Percentiles rank a stretch among this genome's conserved stretches.
phyloP scores from a whole-genome alignment of 305 asterid genomes.

The Fraxinus paxiana region DNA sequence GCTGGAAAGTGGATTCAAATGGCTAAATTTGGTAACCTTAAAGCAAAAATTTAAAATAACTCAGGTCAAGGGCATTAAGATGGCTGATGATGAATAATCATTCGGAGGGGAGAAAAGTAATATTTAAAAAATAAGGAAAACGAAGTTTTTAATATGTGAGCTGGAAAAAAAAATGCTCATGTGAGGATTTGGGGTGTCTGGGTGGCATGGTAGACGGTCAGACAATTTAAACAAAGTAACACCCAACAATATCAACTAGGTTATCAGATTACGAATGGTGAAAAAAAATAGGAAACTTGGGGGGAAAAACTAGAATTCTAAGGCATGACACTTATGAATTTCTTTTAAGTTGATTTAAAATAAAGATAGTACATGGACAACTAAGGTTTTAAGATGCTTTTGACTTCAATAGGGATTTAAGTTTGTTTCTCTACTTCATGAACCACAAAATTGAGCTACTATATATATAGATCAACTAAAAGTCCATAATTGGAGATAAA shows the following conservation, averaged over 20 bases:
- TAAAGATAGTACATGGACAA: background rate
- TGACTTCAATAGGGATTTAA: background rate
- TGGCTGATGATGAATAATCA: background rate
- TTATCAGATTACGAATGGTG: background rate
- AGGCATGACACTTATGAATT: background rate
- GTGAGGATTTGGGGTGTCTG: background rate
- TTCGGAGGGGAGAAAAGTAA: background rate
- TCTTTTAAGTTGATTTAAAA: background rate
- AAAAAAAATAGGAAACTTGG: background rate
- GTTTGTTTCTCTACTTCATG: background rate
- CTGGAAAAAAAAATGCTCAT: background rate
- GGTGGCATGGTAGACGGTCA: background rate
- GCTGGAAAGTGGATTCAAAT: background rate
- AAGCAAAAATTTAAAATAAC: background rate
- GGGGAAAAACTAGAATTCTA: background rate
- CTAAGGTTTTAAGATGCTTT: background rate
- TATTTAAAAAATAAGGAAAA: background rate
- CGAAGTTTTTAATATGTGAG: background rate
- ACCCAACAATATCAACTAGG: background rate
- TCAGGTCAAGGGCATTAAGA: background rate
- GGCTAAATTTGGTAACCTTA: background rate
- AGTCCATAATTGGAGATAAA: background rate
- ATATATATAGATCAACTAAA: background rate
- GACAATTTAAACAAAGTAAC: background rate
- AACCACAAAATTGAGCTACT: background rate